Percentiles rank a stretch among this genome's conserved stretches.
These are phyloP conservation scores for Penicillium argentinense DNA, from an alignment of 495 filamentous ascomycete genomes.

Conservation along the genomic window DNA sequence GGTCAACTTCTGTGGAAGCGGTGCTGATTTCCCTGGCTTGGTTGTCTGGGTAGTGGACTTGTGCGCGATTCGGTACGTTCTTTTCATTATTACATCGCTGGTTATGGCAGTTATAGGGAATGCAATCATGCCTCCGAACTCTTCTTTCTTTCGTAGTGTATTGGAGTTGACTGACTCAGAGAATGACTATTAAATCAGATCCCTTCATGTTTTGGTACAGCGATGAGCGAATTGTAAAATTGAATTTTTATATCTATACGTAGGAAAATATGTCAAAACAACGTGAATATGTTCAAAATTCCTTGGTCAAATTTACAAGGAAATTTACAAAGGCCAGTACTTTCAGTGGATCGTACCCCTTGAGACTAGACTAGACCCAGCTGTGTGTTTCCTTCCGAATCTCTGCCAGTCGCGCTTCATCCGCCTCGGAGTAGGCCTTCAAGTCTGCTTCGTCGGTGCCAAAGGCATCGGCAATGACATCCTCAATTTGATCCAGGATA, in stretches of 20 bases:
- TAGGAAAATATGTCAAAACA: no score
- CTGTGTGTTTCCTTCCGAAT: constrained; percentile 30
- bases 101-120: not conserved
- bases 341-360: no score
- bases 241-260: no score
- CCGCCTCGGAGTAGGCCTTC: constrained; percentile 28
- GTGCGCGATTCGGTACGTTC: not conserved
- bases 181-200: constrained; percentile 1
- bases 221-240: no score
- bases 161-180: constrained; percentile 3
- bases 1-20: not conserved
- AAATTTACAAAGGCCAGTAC: not conserved
- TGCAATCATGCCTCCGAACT: not conserved
- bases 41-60: not conserved
- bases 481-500: constrained; percentile 40
- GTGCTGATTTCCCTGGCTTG: not conserved
- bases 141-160: not conserved
- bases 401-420: constrained; percentile 28
- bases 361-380: constrained; percentile 10
- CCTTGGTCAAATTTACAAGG: not conserved
- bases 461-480: constrained; percentile 34
- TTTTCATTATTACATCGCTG: not conserved
- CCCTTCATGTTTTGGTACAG: no score
- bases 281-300: no score
- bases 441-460: constrained; percentile 32